phyloP scores from a whole-genome alignment of 2,329 filamentous ascomycete species.

The Dactylellina drechsleri region DNA sequence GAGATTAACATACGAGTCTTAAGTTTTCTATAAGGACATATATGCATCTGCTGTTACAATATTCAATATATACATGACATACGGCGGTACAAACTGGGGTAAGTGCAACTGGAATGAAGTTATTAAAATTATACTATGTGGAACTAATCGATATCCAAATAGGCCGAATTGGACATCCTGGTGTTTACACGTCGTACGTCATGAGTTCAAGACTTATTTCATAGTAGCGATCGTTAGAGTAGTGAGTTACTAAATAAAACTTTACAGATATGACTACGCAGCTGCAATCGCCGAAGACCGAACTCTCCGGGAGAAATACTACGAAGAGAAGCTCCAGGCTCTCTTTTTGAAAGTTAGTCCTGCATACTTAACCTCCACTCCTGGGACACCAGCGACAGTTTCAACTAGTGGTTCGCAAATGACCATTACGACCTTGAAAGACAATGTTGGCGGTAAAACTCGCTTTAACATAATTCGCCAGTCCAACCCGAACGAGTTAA shows the following conservation, averaged over 20 bases:
- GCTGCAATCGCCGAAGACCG: conserved; percentile 76
- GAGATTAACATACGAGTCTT: neutral
- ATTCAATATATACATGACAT: conserved; percentile 80
- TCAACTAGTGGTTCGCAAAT: conserved; percentile 37
- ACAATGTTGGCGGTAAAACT: conserved; percentile 56
- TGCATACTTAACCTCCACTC: conserved; percentile 72
- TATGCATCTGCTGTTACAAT: conserved; percentile 74
- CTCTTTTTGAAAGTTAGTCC: conserved; percentile 80
- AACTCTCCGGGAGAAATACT: conserved; percentile 79
- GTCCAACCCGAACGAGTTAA: conserved; percentile 54
- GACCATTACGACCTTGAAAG: conserved; percentile 47
- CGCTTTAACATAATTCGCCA: conserved; percentile 48
- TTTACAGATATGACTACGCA: conserved; percentile 69
- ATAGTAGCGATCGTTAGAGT: neutral
- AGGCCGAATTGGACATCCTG: conserved; percentile 63
- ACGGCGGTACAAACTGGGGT: conserved; percentile 85
- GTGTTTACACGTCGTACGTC: conserved; percentile 49
- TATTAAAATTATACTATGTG: no score
- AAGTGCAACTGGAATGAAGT: no score
- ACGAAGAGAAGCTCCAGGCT: conserved; percentile 78
- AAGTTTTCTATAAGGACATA: conserved; percentile 79
- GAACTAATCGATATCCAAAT: no score
- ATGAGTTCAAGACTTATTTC: neutral
- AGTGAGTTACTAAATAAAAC: neutral
- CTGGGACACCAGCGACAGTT: conserved; percentile 58